Conservation (phyloP, 2,329 filamentous ascomycete species). For the Intubia oerlemansii region DNA sequence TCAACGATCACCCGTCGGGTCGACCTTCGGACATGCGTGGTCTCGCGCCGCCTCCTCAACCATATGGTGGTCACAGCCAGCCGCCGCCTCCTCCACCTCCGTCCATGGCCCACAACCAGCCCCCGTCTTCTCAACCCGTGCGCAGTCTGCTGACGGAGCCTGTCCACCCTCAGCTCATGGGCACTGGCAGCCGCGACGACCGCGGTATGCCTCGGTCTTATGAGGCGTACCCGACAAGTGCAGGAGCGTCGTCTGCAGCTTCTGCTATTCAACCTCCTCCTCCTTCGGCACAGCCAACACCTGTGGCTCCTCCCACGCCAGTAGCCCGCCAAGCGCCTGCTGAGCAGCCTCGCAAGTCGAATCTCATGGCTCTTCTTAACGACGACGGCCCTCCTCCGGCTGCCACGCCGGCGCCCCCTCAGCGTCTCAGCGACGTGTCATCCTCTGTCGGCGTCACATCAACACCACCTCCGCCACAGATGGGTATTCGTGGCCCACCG, state of each 20-base stretch:
- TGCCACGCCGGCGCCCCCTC: conserved; percentile 23
- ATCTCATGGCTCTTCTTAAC: conserved; percentile 40
- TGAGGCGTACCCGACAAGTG: no score
- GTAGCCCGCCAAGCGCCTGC: neutral
- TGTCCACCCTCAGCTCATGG: conserved; percentile 6
- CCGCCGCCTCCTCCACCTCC: neutral
- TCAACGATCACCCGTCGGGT: conserved; percentile 1
- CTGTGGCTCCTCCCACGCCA: conserved; percentile 15
- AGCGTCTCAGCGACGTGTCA: conserved; percentile 27
- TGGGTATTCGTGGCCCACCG: conserved; percentile 19
- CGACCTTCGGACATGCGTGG: neutral
- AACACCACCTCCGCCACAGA: conserved; percentile 3
- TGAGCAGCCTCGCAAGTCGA: conserved; percentile 30
- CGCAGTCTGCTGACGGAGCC: conserved; percentile 7
- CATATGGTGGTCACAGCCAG: conserved; percentile 2
- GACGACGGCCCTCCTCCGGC: conserved; percentile 30
- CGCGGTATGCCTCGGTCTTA: no score
- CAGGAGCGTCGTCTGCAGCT: no score
- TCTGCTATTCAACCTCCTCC: no score
- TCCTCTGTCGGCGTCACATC: conserved; percentile 2
- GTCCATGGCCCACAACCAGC: conserved; percentile 3
- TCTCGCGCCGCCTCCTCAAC: neutral
- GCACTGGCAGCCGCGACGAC: no score
- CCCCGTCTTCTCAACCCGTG: conserved; percentile 1
- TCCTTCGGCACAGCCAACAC: conserved; percentile 13